Evolutionary conservation across 768 basidiomycete species (phyloP).

Genomic region (Boletus coccyginus): DNA sequence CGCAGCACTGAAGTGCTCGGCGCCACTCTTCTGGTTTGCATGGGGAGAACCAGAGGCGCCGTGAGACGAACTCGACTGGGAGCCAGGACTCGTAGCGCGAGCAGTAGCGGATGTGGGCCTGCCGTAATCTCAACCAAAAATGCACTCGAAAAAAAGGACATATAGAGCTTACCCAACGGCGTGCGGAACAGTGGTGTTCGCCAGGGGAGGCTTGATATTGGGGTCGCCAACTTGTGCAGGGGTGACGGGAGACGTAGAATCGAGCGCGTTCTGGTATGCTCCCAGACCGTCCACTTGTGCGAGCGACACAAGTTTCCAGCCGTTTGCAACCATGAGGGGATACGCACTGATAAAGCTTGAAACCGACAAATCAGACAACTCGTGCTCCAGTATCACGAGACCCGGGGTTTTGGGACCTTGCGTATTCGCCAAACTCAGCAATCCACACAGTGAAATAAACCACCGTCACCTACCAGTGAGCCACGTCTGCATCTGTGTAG

Average conservation of each 20-base stretch:
- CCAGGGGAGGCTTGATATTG: conserved; percentile 14
- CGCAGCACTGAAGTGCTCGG: conserved; percentile 22
- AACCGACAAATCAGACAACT: conserved; percentile 59
- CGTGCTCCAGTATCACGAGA: conserved; percentile 83
- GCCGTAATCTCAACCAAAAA: background rate
- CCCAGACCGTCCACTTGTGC: conserved; percentile 40
- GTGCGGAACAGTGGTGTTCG: conserved; percentile 6
- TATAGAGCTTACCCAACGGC: conserved; percentile 4
- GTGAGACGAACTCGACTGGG: conserved; percentile 11
- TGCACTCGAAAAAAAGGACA: background rate
- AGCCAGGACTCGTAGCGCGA: background rate
- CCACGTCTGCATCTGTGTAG: conserved; percentile 53
- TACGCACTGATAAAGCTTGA: conserved; percentile 64
- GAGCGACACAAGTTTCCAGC: conserved; percentile 68
- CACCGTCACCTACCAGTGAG: conserved; percentile 40
- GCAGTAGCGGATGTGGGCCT: conserved; percentile 2
- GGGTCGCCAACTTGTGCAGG: conserved; percentile 21
- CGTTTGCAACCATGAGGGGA: conserved; percentile 59
- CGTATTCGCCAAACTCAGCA: background rate
- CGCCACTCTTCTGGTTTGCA: conserved; percentile 34
- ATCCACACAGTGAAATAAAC: background rate
- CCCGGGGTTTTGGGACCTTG: conserved; percentile 72
- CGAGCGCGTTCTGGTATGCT: conserved; percentile 47
- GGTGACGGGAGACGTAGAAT: conserved; percentile 27
- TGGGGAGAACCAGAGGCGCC: conserved; percentile 21